Base-by-base conservation (phyloP, 371 early-diverging fungal species). In the Mortierella sp. region DNA sequence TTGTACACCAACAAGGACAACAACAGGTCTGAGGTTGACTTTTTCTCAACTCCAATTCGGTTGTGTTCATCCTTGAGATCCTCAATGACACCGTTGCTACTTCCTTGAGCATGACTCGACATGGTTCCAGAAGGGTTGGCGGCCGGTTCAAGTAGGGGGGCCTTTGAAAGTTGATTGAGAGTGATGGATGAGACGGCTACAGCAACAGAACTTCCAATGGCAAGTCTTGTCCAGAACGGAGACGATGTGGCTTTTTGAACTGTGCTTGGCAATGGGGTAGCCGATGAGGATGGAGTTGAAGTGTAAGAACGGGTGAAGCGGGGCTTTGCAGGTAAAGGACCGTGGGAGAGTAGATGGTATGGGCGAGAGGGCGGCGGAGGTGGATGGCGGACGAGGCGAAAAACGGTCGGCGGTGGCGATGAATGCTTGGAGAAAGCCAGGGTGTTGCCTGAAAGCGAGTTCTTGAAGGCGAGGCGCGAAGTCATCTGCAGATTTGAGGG, bases 1-100 rank as follows among this genome's bases (percentile, higher is more conserved):
- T 87, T 85, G 74, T 94, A 95, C 57, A 97, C 96, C 23, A 90
- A 65, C 74, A 92, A 85, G 5, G 92, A 92, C 60, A 91, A 87
- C 48, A 91, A 52, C 57, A 97, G 87, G 65, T 93, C 90, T 11
- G 72, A 60, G 12, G 88, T 85, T 44, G 87, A 76, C 80, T 88
- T 91, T 30, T 86, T 80, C 19, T 85, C 80, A 29, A 89, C 69
- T n/a, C 86, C 87, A 19, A 85, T 82, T 23, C 85, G 80, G 63
- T 72, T 86, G 44, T 83, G 66, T 28, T 79, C 73, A 44, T 79
- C 70, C 57, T 69, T 68, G 30, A 79, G 64, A 21, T 72, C 79
- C 14, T 43, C 23, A 19, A 69, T 6, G 7, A 79, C 66, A 30
- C 55, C 57, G 30, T 48, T 46, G 43, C 58, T n/a, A 4, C 23